Percentiles rank a stretch among this genome's conserved stretches.
Conservation (phyloP, 2,329 filamentous ascomycete species). For the Cordyceps javanica region DNA sequence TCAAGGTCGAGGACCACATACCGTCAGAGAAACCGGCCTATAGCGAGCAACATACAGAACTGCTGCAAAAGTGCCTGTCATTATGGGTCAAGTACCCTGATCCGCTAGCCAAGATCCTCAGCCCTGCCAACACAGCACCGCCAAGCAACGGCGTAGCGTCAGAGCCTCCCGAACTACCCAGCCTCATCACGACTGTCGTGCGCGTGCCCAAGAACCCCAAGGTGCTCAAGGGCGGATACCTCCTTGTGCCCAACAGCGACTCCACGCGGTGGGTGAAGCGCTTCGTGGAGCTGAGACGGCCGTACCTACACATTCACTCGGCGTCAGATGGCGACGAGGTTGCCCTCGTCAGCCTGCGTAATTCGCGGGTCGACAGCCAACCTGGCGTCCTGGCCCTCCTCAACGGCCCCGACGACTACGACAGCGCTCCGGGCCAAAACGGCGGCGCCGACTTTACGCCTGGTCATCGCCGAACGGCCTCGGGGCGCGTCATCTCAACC, state of each 20-base stretch:
- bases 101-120: conserved; percentile 49
- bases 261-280: conserved; percentile 83
- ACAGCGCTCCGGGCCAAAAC: conserved; percentile 27
- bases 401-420: conserved; percentile 39
- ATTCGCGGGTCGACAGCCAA: conserved; percentile 85
- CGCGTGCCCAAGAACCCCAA: conserved; percentile 74
- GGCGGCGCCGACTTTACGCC: conserved; percentile 34
- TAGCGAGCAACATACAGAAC: conserved; percentile 37
- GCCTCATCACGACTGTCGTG: conserved; percentile 69
- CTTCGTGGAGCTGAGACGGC: conserved; percentile 85
- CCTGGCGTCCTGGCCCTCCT: conserved; percentile 80
- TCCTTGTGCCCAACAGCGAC: conserved; percentile 77
- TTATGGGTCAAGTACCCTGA: conserved; percentile 61
- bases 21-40: conserved; percentile 33
- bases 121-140: conserved; percentile 58
- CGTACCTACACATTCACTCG: conserved; percentile 87
- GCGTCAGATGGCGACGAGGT: conserved; percentile 84
- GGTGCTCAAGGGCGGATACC: conserved; percentile 79
- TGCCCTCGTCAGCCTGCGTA: conserved; percentile 79
- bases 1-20: conserved; percentile 16
- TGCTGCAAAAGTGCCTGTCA: conserved; percentile 51
- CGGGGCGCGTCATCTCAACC: conserved; percentile 48
- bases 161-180: conserved; percentile 47
- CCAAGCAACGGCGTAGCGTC: conserved; percentile 55
- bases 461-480: conserved; percentile 43